Evolutionary conservation across 129 eudicot species (phyloP).

Genomic region (Calendula officinalis): DNA sequence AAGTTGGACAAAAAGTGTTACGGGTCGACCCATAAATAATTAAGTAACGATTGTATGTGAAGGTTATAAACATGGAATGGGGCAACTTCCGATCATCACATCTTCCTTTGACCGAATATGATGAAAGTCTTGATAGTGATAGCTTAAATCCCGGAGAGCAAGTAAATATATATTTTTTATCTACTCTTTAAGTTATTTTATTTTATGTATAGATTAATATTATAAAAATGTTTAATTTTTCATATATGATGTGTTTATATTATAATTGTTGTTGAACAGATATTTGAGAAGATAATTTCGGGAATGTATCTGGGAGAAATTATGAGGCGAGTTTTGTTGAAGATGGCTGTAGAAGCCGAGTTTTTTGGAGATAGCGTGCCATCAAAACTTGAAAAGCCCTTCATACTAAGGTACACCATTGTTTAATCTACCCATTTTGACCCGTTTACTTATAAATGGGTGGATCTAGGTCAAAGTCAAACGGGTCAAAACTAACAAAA

Average conservation of each 20-base stretch:
- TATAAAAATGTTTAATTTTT: background rate
- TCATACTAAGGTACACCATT: constrained; percentile 54
- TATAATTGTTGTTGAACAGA: constrained; percentile 34
- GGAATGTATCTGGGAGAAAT: constrained; percentile 95
- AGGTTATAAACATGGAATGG: constrained; percentile 98
- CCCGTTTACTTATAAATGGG: too few relatives aligned
- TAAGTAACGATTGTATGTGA: constrained; percentile 9
- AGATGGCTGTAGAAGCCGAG: constrained; percentile 75
- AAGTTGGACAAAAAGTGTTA: too few relatives aligned
- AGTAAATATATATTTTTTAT: constrained; percentile 33
- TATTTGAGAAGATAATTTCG: constrained; percentile 72
- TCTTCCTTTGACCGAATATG: constrained; percentile 87
- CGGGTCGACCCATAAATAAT: too few relatives aligned
- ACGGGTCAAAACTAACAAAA: too few relatives aligned
- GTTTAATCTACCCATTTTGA: too few relatives aligned
- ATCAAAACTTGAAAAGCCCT: constrained; percentile 61
- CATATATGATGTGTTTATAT: background rate
- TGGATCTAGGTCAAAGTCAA: too few relatives aligned
- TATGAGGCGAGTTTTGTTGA: constrained; percentile 62
- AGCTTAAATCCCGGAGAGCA: constrained; percentile 95
- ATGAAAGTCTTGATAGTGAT: constrained; percentile 59
- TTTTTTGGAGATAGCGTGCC: constrained; percentile 78
- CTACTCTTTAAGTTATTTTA: background rate
- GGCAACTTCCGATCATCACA: constrained; percentile 80
- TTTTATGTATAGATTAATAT: background rate